Conservation (phyloP, 2,329 filamentous ascomycete species). For the Ophiocordyceps camponoti-saundersi region DNA sequence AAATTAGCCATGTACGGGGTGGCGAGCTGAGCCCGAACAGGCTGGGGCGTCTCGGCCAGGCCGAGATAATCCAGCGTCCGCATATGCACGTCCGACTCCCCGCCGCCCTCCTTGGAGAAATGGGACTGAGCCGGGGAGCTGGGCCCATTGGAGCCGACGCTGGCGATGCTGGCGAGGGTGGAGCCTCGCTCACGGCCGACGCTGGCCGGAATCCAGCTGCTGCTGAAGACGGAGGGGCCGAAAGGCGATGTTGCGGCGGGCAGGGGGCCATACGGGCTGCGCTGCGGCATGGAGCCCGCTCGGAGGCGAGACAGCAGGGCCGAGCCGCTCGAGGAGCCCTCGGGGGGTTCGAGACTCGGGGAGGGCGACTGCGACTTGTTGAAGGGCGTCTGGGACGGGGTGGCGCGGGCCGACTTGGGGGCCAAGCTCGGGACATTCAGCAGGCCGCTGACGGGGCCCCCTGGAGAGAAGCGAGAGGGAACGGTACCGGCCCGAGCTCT, state of each 20-base stretch:
- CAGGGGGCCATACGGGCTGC: conserved; percentile 47
- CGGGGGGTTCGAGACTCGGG: conserved; percentile 32
- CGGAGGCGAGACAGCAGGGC: conserved; percentile 70
- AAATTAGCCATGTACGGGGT: conserved; percentile 62
- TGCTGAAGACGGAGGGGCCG: conserved; percentile 78
- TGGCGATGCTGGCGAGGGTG: conserved; percentile 67
- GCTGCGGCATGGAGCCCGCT: conserved; percentile 87
- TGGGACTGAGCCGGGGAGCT: conserved; percentile 76
- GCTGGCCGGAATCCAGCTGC: conserved; percentile 55
- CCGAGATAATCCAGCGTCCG: conserved; percentile 92
- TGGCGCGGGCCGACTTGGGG: conserved; percentile 68
- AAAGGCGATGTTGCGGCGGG: conserved; percentile 51
- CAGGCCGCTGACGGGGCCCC: conserved; percentile 44
- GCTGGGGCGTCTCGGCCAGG: conserved; percentile 82
- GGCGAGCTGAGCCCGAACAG: conserved; percentile 54
- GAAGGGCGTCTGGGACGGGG: conserved; percentile 76
- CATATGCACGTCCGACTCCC: conserved; percentile 73
- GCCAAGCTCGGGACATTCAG: conserved; percentile 38
- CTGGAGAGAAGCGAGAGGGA: conserved; percentile 82
- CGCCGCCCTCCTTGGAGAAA: conserved; percentile 69
- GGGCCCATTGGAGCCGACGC: conserved; percentile 78
- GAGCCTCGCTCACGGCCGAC: conserved; percentile 66
- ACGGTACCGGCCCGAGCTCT: conserved; percentile 85
- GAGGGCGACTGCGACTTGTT: conserved; percentile 51
- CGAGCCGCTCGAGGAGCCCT: conserved; percentile 39